A percentile compares a stretch with the other conserved stretches of the same genome.
Evolutionary conservation across 306 rosid genomes (phyloP).

Genomic region (Vigna hirtella): DNA sequence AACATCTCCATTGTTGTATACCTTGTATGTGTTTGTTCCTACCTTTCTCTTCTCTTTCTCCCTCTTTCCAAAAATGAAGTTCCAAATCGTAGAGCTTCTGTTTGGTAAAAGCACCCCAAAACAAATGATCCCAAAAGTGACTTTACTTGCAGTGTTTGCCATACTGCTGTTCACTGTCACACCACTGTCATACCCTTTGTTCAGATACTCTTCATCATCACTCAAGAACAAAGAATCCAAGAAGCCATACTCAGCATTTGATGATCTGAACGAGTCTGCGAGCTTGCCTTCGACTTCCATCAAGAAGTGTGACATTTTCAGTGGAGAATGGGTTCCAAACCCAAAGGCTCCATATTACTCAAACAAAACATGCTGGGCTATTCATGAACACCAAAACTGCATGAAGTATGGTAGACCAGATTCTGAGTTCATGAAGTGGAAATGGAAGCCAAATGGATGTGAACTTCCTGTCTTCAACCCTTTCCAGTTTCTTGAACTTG

Average conservation of each 20-base stretch:
- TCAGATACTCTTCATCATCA: constrained; percentile 51
- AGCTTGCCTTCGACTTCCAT: constrained; percentile 44
- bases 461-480: constrained; percentile 81
- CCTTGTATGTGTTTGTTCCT: background rate
- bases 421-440: constrained; percentile 81
- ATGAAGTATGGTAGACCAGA: constrained; percentile 88
- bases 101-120: constrained; percentile 56
- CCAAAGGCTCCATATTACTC: constrained; percentile 82
- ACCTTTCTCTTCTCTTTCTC: constrained; percentile 30
- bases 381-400: constrained; percentile 90
- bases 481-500: constrained; percentile 73
- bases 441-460: constrained; percentile 87
- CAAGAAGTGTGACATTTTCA: constrained; percentile 73
- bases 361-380: constrained; percentile 84
- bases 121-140: constrained; percentile 59
- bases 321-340: constrained; percentile 85
- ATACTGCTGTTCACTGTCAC: constrained; percentile 56
- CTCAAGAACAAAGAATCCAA: constrained; percentile 32
- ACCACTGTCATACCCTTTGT: constrained; percentile 60
- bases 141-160: constrained; percentile 56
- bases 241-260: constrained; percentile 43
- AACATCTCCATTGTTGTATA: constrained; percentile 1
- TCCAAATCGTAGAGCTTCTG: constrained; percentile 57
- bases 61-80: constrained; percentile 56
- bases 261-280: constrained; percentile 46